Evolutionary conservation across 441 rosid species (phyloP).

Genomic region (Adansonia grandidieri): DNA sequence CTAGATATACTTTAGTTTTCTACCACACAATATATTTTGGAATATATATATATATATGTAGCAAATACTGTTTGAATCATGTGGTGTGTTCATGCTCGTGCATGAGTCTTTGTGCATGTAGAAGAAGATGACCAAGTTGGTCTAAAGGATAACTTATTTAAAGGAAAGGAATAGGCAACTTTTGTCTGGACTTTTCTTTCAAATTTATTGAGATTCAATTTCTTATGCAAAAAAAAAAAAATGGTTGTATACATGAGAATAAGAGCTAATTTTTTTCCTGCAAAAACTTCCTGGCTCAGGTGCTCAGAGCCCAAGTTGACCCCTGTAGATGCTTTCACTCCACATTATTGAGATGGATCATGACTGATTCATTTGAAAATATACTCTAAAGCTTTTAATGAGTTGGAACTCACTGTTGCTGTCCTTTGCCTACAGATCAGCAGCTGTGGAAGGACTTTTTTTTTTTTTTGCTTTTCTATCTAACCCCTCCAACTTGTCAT

Average conservation of each 20-base stretch:
- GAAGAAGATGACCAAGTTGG: slow-evolving; percentile 13
- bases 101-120: background rate
- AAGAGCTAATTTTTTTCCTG: background rate
- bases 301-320: slow-evolving; percentile 20
- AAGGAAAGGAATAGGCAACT: background rate
- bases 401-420: slow-evolving; percentile 17
- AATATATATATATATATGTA: background rate
- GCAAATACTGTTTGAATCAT: background rate
- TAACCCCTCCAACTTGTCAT: slow-evolving; percentile 6
- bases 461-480: background rate
- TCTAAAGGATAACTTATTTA: background rate
- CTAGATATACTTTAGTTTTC: background rate
- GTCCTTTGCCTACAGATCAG: background rate
- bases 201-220: background rate
- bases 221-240: background rate
- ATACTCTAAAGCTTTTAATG: background rate
- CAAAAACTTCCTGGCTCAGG: slow-evolving; percentile 1
- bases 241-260: background rate
- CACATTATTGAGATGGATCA: background rate
- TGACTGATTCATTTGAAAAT: background rate
- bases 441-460: background rate
- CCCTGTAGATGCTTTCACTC: background rate
- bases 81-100: background rate
- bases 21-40: background rate
- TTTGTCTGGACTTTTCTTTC: background rate